phyloP scores from a whole-genome alignment of 2,329 filamentous ascomycete species.

The Paecilomyces fulvus region DNA sequence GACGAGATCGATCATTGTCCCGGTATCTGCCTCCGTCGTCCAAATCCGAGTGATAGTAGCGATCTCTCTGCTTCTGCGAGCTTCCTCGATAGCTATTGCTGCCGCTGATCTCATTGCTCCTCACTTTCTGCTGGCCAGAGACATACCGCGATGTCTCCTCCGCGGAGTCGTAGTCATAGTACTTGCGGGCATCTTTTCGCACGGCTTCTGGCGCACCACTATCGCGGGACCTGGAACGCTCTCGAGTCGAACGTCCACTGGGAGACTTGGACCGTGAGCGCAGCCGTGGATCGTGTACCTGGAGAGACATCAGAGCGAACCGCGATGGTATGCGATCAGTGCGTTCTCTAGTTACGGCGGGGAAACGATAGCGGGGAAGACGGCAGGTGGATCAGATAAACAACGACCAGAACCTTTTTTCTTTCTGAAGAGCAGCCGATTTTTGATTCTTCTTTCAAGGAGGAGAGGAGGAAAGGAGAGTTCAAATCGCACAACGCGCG shows the following conservation, averaged over 20 bases:
- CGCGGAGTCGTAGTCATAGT: slow-evolving; percentile 20
- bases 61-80: slow-evolving; percentile 15
- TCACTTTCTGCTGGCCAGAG: slow-evolving; percentile 3
- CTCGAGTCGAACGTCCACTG: slow-evolving; percentile 25
- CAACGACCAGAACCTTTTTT: too few relatives aligned
- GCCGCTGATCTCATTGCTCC: slow-evolving; percentile 2
- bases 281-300: slow-evolving; percentile 33
- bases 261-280: slow-evolving; percentile 40
- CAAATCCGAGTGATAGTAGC: slow-evolving; percentile 20
- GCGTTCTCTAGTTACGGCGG: neutral
- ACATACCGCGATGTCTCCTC: slow-evolving; percentile 18
- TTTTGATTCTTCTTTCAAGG: neutral
- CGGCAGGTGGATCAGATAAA: neutral
- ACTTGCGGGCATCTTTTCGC: slow-evolving; percentile 12
- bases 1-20: neutral
- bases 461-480: neutral
- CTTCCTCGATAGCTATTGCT: slow-evolving; percentile 1
- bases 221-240: slow-evolving; percentile 38
- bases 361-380: neutral
- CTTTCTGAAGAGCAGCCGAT: too few relatives aligned
- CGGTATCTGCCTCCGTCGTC: slow-evolving; percentile 9
- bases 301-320: slow-evolving; percentile 24
- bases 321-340: neutral
- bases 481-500: neutral
- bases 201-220: slow-evolving; percentile 20